Evolutionary conservation across 2,329 filamentous ascomycete species (phyloP), one percentile per base, ranked within the genome.

Genomic region (Penicillium olsonii): DNA sequence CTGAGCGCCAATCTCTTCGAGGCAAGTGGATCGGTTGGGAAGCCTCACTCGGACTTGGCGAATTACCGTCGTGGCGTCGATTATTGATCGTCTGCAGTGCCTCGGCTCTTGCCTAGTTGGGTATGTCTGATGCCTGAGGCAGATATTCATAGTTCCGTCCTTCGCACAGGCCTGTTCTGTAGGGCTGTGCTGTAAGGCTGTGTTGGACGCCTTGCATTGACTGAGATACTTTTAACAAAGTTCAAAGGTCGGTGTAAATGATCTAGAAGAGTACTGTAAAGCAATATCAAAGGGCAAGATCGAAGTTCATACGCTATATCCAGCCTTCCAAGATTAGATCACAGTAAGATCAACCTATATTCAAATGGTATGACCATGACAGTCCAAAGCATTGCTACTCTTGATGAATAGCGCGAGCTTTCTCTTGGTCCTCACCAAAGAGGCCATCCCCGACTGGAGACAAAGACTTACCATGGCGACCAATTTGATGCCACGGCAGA

Each of bases 401-500:
- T 7, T 24, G 42, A 11, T 39, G 42, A 17, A 33, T 18, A 5
- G 18, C 17, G 15, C 6, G 18, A 4, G 42, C 15, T 22, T 45
- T 45, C 18, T 45, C 42, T 11, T 14, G 18, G 11, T 45, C 42
- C 29, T 33, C 35, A 17, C 19, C 34, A 14, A 38, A 33, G 24
- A 22, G 8, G 4, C 9, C 35, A 22, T 15, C 18, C 1, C 35
- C 34, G 7, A 5, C 35, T 17, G 42, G 42, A 22, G 42, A 37
- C 20, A 45, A 24, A 5, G 29, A 18, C 10, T 45, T 45, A 5
- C 42, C 42, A 45, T 39, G 35, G 35, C 47, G 34, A 33, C 47
- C 47, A 24, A 49, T 49, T n/a, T 40, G 37, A 15, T 45, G 42
- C 47, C 47, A 49, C 12, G 47, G 47, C 7, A 49, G n/a, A 9